Percentiles rank a stretch among this genome's conserved stretches.
These are phyloP conservation scores for Debaryomyces prosopidis DNA, from an alignment of 805 yeast species.

Conservation along the genomic window DNA sequence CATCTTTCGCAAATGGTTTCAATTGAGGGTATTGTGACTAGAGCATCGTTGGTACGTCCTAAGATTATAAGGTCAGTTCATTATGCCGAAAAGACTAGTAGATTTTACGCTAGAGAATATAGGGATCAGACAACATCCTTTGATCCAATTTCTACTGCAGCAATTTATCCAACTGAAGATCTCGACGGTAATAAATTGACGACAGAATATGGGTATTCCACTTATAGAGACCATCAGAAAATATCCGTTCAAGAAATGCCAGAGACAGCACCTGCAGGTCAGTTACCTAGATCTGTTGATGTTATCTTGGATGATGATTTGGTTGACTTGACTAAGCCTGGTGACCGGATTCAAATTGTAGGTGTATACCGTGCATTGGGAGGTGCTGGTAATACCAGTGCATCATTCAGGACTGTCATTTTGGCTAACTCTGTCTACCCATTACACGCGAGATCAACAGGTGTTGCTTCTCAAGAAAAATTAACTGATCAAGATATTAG, in stretches of 20 bases:
- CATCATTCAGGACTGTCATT: slow-evolving; percentile 79
- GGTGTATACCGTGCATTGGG: slow-evolving; percentile 94
- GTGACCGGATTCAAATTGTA: slow-evolving; percentile 91
- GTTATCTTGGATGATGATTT: slow-evolving; percentile 92
- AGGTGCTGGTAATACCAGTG: slow-evolving; percentile 56
- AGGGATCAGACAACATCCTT: slow-evolving; percentile 90
- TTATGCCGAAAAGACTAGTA: slow-evolving; percentile 79
- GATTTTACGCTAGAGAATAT: slow-evolving; percentile 89
- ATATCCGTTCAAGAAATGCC: slow-evolving; percentile 97
- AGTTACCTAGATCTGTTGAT: slow-evolving; percentile 89
- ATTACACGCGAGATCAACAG: slow-evolving; percentile 82
- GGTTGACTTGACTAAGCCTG: slow-evolving; percentile 91
- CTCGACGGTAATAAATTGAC: slow-evolving; percentile 83
- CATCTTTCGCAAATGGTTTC: slow-evolving; percentile 81
- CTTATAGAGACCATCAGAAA: slow-evolving; percentile 92
- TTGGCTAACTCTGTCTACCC: slow-evolving; percentile 89
- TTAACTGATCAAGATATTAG: slow-evolving; percentile 83
- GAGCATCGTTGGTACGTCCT: slow-evolving; percentile 91
- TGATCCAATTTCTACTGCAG: slow-evolving; percentile 78
- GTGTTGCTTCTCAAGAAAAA: slow-evolving; percentile 68
- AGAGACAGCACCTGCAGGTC: slow-evolving; percentile 97
- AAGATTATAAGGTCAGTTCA: slow-evolving; percentile 90
- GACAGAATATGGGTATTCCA: slow-evolving; percentile 91
- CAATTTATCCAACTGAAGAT: slow-evolving; percentile 91
- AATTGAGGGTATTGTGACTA: slow-evolving; percentile 92